Evolutionary conservation across 202 grass and related monocot species (phyloP), one percentile per base, ranked within the genome.

Genomic region (Schoenoplectus triqueter): DNA sequence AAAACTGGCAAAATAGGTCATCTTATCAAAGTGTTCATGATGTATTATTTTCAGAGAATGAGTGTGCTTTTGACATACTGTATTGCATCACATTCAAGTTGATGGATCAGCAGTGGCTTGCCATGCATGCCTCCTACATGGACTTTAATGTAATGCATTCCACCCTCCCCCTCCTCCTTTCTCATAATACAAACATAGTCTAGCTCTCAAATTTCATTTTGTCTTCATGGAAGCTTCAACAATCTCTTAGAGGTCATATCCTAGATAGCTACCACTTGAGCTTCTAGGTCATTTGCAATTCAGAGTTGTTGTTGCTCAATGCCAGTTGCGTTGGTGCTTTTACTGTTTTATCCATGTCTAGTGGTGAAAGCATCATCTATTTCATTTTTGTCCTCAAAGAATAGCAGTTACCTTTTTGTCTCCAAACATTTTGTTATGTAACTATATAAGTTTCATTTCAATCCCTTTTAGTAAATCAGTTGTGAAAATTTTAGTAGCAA

Each of bases 71-170:
- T 86, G 97, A 99, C 80, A 92, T 99, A 59, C 76, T 99, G 18
- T 99, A 94, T 86, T 99, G 93, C 92, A 87, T 99, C 84, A 85
- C 97, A 73, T 99, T 94, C 89, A 94, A 92, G 86, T 64, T 99
- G 89, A 99, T 99, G 97, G 97, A 99, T 86, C 93, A 89, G 75
- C 93, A 91, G 75, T 99, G 97, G 97, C 97, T 99, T 81, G 80
- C 89, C 31, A 99, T 94, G 97, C 93, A 92, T 86, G 97, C 97
- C 68, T 94, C 93, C 49, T 99, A 99, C 88, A 99, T 99, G 97
- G 97, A 99, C 87, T 99, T 96, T 83, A 99, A 99, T 49, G 97
- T 99, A 99, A 11, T 13, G 69, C 39, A 80, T 44, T 39, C 22
- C 8, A 64, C 19, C 15, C 14, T 7, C 15, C 51, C 42, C 7